A percentile compares a stretch with the other conserved stretches of the same genome.
phyloP scores from a whole-genome alignment of 2,329 filamentous ascomycete genomes.

The Botrytis fragariae region DNA sequence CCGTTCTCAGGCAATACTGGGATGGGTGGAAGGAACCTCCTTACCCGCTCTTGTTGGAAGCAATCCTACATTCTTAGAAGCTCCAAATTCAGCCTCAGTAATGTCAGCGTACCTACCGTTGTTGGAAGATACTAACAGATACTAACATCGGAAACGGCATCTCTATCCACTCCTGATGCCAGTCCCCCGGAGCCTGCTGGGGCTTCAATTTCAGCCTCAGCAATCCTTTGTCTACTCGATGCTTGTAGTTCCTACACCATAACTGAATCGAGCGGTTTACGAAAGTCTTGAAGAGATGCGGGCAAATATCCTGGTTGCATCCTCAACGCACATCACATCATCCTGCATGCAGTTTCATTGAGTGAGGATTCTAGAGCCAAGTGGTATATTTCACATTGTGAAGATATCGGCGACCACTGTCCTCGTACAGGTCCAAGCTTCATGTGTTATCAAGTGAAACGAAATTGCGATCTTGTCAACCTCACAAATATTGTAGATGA shows the following conservation, averaged over 20 bases:
- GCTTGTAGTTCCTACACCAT: neutral
- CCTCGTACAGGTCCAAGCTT: conserved; percentile 12
- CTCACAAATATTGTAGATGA: neutral
- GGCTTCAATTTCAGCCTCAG: neutral
- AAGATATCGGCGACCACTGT: neutral
- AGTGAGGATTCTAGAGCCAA: conserved; percentile 1
- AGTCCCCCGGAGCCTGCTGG: neutral
- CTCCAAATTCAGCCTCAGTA: conserved; percentile 4
- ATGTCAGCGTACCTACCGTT: neutral
- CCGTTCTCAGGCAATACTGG: neutral
- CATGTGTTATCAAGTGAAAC: conserved; percentile 12
- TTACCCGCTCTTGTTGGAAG: neutral
- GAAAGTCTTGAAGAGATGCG: neutral
- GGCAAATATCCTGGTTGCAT: neutral
- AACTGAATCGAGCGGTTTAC: neutral
- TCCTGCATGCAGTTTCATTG: neutral
- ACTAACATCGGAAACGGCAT: neutral
- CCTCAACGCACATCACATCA: neutral
- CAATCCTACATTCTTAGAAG: neutral
- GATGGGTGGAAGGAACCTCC: neutral
- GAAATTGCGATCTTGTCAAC: conserved; percentile 10
- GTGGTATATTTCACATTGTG: neutral
- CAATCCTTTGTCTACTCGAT: neutral
- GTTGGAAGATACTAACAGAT: neutral
- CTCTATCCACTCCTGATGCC: neutral